A percentile compares a stretch with the other conserved stretches of the same genome.
Conservation (phyloP, 371 early-diverging fungal genomes). For the Parasitella parasitica region DNA sequence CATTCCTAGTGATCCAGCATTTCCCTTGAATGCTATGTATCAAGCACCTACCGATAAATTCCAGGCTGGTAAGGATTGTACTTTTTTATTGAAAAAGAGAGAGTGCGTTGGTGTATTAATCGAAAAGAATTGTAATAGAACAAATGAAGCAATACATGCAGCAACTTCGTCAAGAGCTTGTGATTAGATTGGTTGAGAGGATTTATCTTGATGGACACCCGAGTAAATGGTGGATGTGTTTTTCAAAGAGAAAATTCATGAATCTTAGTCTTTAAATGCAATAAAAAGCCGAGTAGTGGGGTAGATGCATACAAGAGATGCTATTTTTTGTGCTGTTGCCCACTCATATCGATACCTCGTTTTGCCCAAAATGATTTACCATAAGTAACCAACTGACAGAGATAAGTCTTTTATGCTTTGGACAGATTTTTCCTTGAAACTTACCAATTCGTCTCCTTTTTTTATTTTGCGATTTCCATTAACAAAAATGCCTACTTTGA, state of each 20-base stretch:
- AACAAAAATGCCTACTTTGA: conserved; percentile 52
- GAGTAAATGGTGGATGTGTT: conserved; percentile 98
- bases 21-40: conserved; percentile 91
- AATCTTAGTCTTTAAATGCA: conserved; percentile 63
- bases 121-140: too few relatives aligned
- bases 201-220: conserved; percentile 82
- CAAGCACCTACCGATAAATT: conserved; percentile 68
- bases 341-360: conserved; percentile 50
- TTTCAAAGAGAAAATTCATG: conserved; percentile 98
- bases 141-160: conserved; percentile 82
- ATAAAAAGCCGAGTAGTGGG: not conserved
- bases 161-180: conserved; percentile 91
- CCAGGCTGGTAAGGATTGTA: conserved; percentile 81
- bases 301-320: not conserved
- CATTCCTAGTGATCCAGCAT: conserved; percentile 90
- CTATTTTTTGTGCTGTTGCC: conserved; percentile 32
- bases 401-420: not conserved
- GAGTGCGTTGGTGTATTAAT: not conserved
- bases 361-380: conserved; percentile 55
- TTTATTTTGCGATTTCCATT: conserved; percentile 45
- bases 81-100: not conserved
- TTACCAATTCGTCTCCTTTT: conserved; percentile 55
- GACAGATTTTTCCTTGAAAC: not conserved
- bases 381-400: conserved; percentile 45
- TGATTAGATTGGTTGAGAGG: conserved; percentile 68